Evolutionary conservation across 208 protist species (phyloP).

Genomic region (Trypanosoma avium): DNA sequence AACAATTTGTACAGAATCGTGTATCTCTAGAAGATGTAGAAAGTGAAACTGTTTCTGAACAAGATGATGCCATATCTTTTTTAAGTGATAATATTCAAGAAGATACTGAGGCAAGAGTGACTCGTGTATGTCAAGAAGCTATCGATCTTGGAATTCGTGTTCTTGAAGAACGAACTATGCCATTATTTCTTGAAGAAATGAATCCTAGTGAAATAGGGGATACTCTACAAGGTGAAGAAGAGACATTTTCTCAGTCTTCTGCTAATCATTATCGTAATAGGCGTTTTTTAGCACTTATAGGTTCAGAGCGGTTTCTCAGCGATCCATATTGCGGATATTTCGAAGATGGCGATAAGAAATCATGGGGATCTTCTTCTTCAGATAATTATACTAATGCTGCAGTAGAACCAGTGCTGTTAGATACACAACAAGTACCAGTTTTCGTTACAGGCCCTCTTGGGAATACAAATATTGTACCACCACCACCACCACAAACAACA

Average conservation of each 20-base stretch:
- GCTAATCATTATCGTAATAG: constrained; percentile 34
- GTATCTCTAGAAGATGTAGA: constrained; percentile 46
- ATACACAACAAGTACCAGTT: neutral
- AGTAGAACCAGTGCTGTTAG: neutral
- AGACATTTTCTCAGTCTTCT: constrained; percentile 20
- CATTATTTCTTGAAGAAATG: constrained; percentile 17
- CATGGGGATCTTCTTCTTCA: neutral
- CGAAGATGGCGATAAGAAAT: neutral
- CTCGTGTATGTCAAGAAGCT: constrained; percentile 24
- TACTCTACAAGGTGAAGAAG: constrained; percentile 20
- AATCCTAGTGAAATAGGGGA: constrained; percentile 2
- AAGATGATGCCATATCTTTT: constrained; percentile 7
- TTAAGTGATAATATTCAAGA: constrained; percentile 7
- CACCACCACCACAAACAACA: constrained; percentile 1
- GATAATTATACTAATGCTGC: neutral
- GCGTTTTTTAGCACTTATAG: constrained; percentile 50
- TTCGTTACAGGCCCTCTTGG: neutral
- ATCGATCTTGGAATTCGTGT: constrained; percentile 27
- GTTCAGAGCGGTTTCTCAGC: constrained; percentile 45
- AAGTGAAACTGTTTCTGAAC: constrained; percentile 7
- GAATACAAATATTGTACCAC: neutral
- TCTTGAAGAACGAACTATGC: constrained; percentile 33
- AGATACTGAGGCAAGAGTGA: constrained; percentile 15
- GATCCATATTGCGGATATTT: constrained; percentile 51
- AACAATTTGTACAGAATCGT: constrained; percentile 78